A percentile compares a stretch with the other conserved stretches of the same genome.
phyloP scores from a whole-genome alignment of 2,329 filamentous ascomycete genomes.

The Hypoxylon sp. region DNA sequence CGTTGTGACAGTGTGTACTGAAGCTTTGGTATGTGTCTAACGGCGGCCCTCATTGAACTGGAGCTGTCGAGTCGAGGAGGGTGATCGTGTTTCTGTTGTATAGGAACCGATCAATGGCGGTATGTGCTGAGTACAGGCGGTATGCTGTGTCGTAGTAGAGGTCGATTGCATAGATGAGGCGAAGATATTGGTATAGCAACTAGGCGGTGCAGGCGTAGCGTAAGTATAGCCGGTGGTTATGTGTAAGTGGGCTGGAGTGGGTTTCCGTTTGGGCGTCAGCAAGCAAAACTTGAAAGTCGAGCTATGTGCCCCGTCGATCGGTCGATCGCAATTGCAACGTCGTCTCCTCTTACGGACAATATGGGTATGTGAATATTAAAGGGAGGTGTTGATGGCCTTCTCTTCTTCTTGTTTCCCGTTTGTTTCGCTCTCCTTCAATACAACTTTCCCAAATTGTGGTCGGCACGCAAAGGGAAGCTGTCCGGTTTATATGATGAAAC shows the following conservation, averaged over 20 bases:
- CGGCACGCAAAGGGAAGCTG: constrained; percentile 9
- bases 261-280: constrained; percentile 19
- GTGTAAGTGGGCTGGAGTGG: constrained; percentile 24
- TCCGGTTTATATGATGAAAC: constrained; percentile 19
- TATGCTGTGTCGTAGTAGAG: neutral
- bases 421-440: constrained; percentile 5
- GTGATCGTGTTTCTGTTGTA: neutral
- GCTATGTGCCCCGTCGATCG: constrained; percentile 40
- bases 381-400: constrained; percentile 8
- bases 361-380: neutral
- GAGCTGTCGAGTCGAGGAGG: constrained; percentile 1
- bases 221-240: neutral
- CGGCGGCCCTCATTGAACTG: constrained; percentile 41
- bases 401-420: too few species aligned
- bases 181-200: neutral
- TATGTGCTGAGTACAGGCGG: neutral
- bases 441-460: constrained; percentile 16
- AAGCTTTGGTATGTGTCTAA: constrained; percentile 28
- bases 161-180: neutral
- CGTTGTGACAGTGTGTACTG: constrained; percentile 15
- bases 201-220: neutral
- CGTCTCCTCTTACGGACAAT: constrained; percentile 17
- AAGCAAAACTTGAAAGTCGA: constrained; percentile 24
- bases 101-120: constrained; percentile 19
- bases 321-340: constrained; percentile 40